These are phyloP conservation scores for Dendrobium nobile DNA, from an alignment of 106 monocot species.

Conservation along the genomic window DNA sequence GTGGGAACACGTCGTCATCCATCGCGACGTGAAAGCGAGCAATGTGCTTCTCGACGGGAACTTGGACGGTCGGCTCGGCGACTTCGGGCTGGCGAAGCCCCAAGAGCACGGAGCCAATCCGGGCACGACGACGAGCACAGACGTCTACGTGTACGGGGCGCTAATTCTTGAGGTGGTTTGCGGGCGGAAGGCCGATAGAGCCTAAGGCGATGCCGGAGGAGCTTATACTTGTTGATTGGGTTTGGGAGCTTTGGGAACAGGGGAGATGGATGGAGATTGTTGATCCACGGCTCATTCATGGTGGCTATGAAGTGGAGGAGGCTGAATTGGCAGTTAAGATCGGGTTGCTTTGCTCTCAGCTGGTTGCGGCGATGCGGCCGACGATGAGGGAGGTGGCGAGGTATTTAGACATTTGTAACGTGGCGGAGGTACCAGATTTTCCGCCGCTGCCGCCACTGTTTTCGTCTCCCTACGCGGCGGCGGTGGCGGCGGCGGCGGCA, in stretches of 20 bases:
- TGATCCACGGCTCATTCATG: background rate
- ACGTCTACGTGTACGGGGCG: conserved; percentile 81
- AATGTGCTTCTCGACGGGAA: too few relatives aligned
- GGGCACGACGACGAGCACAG: conserved; percentile 23
- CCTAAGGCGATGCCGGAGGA: conserved; percentile 50
- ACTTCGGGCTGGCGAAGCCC: conserved; percentile 69
- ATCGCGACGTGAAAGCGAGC: too few relatives aligned
- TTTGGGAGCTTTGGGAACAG: background rate
- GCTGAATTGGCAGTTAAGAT: too few relatives aligned
- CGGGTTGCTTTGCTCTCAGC: too few relatives aligned
- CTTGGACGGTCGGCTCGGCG: too few relatives aligned
- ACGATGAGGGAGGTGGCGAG: too few relatives aligned
- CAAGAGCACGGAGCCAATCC: conserved; percentile 78
- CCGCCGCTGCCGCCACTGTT: conserved; percentile 7
- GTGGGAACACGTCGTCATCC: too few relatives aligned
- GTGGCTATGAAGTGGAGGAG: background rate
- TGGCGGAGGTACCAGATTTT: conserved; percentile 30
- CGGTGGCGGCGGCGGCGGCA: too few relatives aligned
- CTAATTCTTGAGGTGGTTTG: conserved; percentile 62
- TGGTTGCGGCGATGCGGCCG: too few relatives aligned
- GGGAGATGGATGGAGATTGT: background rate
- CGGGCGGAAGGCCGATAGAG: conserved; percentile 68
- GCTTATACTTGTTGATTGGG: conserved; percentile 36
- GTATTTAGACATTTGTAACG: conserved; percentile 40
- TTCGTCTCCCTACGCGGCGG: too few relatives aligned